Base-by-base conservation (phyloP, 805 yeast species). In the Torulaspora indica region DNA sequence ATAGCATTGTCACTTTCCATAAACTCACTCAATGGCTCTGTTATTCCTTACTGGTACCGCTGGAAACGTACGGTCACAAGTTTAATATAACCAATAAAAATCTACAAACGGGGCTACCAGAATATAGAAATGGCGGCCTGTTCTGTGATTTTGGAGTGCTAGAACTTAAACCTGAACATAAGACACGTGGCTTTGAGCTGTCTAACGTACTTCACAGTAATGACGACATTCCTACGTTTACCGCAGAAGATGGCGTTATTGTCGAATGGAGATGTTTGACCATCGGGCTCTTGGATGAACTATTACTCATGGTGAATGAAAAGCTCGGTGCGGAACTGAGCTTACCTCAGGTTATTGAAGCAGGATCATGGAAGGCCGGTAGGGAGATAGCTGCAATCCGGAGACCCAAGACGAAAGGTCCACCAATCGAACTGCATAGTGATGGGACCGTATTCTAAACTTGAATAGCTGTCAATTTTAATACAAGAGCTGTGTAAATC, bases 241-340 rank as follows among this genome's bases (percentile, higher is more conserved):
- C 59, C 0, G 81, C 83, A 1, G 72, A 70, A 23, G 78, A 77
- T 53, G 84, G 81, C 38, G 75, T 72, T 15, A 78, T 81, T 45
- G 81, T 80, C 9, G 86, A 80, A 55, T 80, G 86, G 86, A 71
- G 86, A 56, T 77, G 83, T 25, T 64, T 72, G 39, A 80, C 82
- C 0, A 74, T 80, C 33, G 79, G 79, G 4, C 64, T 79, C 30
- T 60, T 80, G 36, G 86, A 80, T 55, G 58, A 67, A 48, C 57
- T 80, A 3, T 63, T 79, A 15, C 78, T 78, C 9, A 47, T 74
- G 40, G 74, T 79, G 30, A 80, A 80, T 51, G 64, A 70, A 23
- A 66, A 68, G 40, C 56, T 79, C 39, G 63, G 60, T 0, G 64
- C 67, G 25, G 64, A 66, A 36, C 55, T 80, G 36, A 50, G 60